Percentiles rank a stretch among this genome's conserved stretches.
Conservation (phyloP, 1,284 basidiomycete genomes). For the Salmacisia buchloeana region DNA sequence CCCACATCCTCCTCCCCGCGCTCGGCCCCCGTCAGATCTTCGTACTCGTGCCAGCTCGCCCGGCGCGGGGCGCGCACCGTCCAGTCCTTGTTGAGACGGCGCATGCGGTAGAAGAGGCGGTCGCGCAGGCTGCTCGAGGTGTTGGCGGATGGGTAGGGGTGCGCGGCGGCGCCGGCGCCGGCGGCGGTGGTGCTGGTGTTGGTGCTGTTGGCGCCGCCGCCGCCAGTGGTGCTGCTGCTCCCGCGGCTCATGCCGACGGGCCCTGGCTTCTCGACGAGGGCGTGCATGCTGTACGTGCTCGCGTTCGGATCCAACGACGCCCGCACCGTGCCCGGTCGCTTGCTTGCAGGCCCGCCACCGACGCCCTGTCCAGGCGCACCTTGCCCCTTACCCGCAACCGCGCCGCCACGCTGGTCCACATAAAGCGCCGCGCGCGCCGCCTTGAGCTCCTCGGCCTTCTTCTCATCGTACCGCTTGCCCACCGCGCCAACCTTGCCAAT, state of each 20-base stretch:
- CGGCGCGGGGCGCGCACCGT: constrained; percentile 11
- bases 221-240: too few species aligned
- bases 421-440: neutral
- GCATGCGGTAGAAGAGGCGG: constrained; percentile 8
- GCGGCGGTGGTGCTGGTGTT: too few species aligned
- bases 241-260: too few species aligned
- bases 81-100: constrained; percentile 14
- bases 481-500: constrained; percentile 44
- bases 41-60: constrained; percentile 41
- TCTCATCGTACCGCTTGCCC: constrained; percentile 29
- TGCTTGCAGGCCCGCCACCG: too few species aligned
- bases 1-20: constrained; percentile 48
- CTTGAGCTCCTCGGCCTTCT: constrained; percentile 17
- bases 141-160: too few species aligned
- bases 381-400: neutral
- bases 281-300: too few species aligned
- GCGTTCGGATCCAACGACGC: too few species aligned
- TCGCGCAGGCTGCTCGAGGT: neutral
- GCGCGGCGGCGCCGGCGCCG: too few species aligned
- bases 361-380: neutral
- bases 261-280: too few species aligned
- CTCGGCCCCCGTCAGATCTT: constrained; percentile 43
- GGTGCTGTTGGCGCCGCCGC: too few species aligned
- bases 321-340: too few species aligned
- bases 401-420: neutral